Evolutionary conservation across 2,329 filamentous ascomycete species (phyloP).

Genomic region (Intubia oerlemansii): DNA sequence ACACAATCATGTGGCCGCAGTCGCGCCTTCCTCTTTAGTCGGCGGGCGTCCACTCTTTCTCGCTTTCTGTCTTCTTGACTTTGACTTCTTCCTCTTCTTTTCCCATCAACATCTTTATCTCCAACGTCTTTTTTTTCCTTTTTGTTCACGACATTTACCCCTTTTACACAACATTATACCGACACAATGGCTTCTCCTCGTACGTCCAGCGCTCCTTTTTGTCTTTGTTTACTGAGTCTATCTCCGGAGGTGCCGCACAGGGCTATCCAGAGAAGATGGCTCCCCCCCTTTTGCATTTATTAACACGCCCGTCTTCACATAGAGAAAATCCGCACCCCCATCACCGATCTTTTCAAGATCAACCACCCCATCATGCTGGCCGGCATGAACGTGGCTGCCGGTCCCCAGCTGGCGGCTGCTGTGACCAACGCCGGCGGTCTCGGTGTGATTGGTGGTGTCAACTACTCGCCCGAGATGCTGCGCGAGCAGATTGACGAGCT

Average conservation of each 20-base stretch:
- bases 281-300: background rate
- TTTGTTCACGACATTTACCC: too few species aligned
- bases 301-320: slow-evolving; percentile 7
- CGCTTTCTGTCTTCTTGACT: too few species aligned
- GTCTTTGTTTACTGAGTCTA: background rate
- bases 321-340: slow-evolving; percentile 78
- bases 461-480: slow-evolving; percentile 95
- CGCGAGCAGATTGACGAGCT: slow-evolving; percentile 86
- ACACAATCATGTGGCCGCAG: too few species aligned
- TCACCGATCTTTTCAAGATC: slow-evolving; percentile 95
- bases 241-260: too few species aligned
- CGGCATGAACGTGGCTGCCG: slow-evolving; percentile 97
- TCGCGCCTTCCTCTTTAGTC: background rate
- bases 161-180: too few species aligned
- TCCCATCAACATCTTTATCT: too few species aligned
- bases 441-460: slow-evolving; percentile 86
- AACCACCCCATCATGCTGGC: slow-evolving; percentile 89
- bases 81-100: too few species aligned
- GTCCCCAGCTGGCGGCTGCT: slow-evolving; percentile 85
- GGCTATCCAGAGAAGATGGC: too few species aligned
- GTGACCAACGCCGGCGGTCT: slow-evolving; percentile 94
- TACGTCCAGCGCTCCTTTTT: slow-evolving; percentile 22
- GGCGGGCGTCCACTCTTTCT: background rate
- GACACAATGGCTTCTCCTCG: slow-evolving; percentile 56
- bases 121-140: too few species aligned